A percentile compares a stretch with the other conserved stretches of the same genome.
Conservation (phyloP, 345 rosid species). For the Nasturtium officinale region DNA sequence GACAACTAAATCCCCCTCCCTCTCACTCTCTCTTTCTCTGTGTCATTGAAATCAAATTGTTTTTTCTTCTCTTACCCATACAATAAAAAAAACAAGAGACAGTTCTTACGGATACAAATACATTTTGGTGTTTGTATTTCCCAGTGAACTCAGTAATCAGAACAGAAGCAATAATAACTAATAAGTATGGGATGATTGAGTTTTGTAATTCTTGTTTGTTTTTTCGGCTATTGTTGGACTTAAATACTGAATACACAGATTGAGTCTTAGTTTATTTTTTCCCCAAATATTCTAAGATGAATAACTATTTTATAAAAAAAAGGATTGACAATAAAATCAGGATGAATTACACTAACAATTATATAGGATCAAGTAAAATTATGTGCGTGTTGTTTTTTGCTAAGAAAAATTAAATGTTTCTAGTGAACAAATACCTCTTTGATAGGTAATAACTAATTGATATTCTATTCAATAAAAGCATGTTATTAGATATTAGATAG, state of each 20-base stretch:
- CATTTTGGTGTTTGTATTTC: conserved; percentile 1
- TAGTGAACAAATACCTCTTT: no score
- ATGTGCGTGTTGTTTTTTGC: no score
- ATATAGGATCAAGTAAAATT: no score
- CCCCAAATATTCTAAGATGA: no score
- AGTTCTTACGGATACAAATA: neutral
- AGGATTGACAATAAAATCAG: no score
- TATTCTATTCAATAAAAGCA: no score
- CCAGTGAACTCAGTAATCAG: neutral
- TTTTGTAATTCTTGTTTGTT: neutral
- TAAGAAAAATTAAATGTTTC: no score
- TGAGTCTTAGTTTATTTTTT: neutral
- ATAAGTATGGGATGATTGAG: conserved; percentile 20
- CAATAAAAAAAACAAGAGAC: neutral
- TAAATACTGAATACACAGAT: neutral
- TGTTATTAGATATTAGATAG: no score
- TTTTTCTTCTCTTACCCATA: neutral
- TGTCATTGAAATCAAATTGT: neutral
- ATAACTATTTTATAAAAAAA: no score
- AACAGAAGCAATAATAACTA: conserved; percentile 21
- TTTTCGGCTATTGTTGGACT: neutral
- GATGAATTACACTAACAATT: no score
- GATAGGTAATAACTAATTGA: no score
- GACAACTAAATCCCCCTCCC: conserved; percentile 45
- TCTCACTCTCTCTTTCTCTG: no score